Evolutionary conservation across 441 rosid genomes (phyloP).

Genomic region (Adansonia madagascariensis): DNA sequence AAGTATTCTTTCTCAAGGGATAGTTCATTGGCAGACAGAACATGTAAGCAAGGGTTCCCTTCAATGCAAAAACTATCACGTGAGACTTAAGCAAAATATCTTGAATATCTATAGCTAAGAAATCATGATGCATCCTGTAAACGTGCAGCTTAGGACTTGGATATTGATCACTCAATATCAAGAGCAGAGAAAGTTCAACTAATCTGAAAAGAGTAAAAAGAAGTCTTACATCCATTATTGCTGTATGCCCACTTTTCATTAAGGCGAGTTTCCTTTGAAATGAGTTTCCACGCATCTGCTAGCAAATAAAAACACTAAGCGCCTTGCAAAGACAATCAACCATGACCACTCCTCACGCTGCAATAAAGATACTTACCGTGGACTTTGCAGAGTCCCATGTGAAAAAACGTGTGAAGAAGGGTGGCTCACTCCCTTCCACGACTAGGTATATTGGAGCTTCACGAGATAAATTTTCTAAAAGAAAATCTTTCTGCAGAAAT

Average conservation of each 20-base stretch:
- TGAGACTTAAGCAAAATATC: background rate
- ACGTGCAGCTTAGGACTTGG: constrained; percentile 6
- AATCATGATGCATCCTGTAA: background rate
- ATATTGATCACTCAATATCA: constrained; percentile 15
- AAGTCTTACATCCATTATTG: constrained; percentile 65
- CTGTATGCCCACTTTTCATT: constrained; percentile 73
- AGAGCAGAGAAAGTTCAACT: constrained; percentile 16
- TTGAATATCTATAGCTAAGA: constrained; percentile 4
- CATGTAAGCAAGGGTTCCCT: background rate
- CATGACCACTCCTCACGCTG: constrained; percentile 11
- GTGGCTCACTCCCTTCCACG: constrained; percentile 91
- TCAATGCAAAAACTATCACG: background rate
- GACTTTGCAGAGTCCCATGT: constrained; percentile 90
- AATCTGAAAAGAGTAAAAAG: constrained; percentile 19
- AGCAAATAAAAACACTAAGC: constrained; percentile 29
- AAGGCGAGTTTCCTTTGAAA: constrained; percentile 86
- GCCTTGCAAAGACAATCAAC: constrained; percentile 20
- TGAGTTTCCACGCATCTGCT: constrained; percentile 95
- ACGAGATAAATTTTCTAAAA: constrained; percentile 67
- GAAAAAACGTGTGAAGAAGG: constrained; percentile 92
- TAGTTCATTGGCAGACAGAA: background rate
- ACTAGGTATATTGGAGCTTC: constrained; percentile 77
- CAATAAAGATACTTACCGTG: constrained; percentile 42
- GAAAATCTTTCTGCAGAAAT: constrained; percentile 79
- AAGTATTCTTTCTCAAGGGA: background rate